Evolutionary conservation across 345 rosid genomes (phyloP), one percentile per base, ranked within the genome.

Genomic region (Lumnitzera racemosa): DNA sequence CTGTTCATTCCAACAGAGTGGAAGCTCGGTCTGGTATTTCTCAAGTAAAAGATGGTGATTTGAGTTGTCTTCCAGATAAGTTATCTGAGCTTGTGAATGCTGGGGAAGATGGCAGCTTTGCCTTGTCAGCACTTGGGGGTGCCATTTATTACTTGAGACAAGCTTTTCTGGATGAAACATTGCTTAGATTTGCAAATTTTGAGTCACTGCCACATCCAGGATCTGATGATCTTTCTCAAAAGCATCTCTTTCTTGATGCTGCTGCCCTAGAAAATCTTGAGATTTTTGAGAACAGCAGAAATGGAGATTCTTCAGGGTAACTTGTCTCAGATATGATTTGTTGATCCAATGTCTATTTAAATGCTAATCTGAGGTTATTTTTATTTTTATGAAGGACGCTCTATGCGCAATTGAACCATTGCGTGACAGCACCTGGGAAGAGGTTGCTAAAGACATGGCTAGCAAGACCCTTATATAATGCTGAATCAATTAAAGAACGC

Each of bases 121-220:
- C 96, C 31, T 80, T 94, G 75, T 94, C 99, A 71, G 96, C 97
- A 69, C 87, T 94, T 65, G 99, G 99, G 63, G 97, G 96, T 70
- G 69, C 89, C 67, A 84, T 94, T 61, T 94, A 79, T 76, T 94
- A 94, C 76, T 82, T 94, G 57, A 86, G 77, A 73, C 86, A 94
- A 75, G 87, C 95, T 62, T 88, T 90, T 80, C 76, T 94, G 68
- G 95, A 84, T 64, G 96, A 88, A 74, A 67, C 95, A 36, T 75
- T 94, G 72, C 97, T 94, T 70, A 88, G 87, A 76, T 90, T 78
- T 86, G 95, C 95, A 24, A 90, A 83, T 67, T 94, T 83, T 66
- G 97, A 94, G 68, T 62, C 73, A 48, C 92, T 94, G 62, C 95
- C 95, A 15, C 80, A 69, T 80, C 72, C 83, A 72, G 82, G 75